phyloP scores from a whole-genome alignment of 2,329 filamentous ascomycete genomes.

The Verticillium albo-atrum region DNA sequence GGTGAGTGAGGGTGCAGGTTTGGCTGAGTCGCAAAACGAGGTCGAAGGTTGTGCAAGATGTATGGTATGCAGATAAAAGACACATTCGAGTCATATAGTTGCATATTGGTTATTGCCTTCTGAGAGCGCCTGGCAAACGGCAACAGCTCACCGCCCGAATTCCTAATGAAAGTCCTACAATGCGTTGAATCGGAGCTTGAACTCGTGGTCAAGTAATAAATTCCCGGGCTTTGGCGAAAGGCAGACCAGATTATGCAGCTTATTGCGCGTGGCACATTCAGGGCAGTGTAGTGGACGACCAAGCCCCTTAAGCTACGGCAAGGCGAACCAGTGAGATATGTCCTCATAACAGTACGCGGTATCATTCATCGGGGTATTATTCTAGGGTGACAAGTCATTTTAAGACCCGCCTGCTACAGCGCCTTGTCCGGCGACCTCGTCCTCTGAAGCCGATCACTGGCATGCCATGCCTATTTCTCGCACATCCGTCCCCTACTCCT shows the following conservation, averaged over 20 bases:
- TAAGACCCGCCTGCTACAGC: neutral
- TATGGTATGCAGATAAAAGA: neutral
- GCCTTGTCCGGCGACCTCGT: neutral
- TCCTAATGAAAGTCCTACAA: too few species aligned
- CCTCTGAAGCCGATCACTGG: neutral
- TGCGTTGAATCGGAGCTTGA: too few species aligned
- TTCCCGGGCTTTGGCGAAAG: too few species aligned
- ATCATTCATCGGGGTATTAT: neutral
- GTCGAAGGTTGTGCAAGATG: neutral
- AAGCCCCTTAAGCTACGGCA: too few species aligned
- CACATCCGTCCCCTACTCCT: neutral
- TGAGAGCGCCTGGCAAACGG: too few species aligned
- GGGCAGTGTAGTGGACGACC: too few species aligned
- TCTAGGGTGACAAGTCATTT: neutral
- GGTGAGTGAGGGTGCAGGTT: neutral
- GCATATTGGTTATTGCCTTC: neutral
- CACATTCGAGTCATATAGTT: neutral
- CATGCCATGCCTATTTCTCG: neutral
- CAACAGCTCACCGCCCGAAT: too few species aligned
- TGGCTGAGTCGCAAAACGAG: neutral
- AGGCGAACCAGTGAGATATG: too few species aligned
- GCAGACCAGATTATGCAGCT: too few species aligned
- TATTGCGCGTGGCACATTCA: too few species aligned
- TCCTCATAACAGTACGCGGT: neutral
- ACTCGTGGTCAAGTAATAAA: too few species aligned